Evolutionary conservation across 2,329 filamentous ascomycete genomes (phyloP).

Genomic region (Penicillium sp.): DNA sequence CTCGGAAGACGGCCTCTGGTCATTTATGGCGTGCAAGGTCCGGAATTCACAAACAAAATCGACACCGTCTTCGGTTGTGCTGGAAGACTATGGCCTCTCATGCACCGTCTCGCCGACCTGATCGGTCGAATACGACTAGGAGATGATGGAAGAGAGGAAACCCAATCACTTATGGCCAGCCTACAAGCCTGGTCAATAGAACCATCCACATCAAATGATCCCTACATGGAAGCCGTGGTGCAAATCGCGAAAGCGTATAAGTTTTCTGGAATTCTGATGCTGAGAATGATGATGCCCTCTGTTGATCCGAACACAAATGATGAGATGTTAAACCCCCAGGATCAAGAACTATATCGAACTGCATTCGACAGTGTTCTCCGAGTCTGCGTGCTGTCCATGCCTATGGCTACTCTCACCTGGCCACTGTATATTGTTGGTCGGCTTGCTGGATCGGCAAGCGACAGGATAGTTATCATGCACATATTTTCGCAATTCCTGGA

Average conservation of each 20-base stretch:
- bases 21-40: background rate
- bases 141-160: conserved; percentile 1
- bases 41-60: background rate
- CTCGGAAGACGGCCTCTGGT: conserved; percentile 2
- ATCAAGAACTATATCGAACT: conserved; percentile 9
- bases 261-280: conserved; percentile 5
- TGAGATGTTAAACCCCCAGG: background rate
- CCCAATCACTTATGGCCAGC: background rate
- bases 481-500: conserved; percentile 14
- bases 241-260: conserved; percentile 12
- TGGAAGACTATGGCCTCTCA: conserved; percentile 7
- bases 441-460: conserved; percentile 9
- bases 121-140: conserved; percentile 1
- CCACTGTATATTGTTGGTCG: conserved; percentile 14
- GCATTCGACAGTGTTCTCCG: conserved; percentile 12
- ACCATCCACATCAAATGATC: background rate
- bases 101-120: conserved; percentile 7
- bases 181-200: conserved; percentile 5
- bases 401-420: conserved; percentile 19
- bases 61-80: conserved; percentile 12
- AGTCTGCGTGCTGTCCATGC: conserved; percentile 13
- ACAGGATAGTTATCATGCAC: conserved; percentile 11
- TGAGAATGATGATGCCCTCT: background rate
- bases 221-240: conserved; percentile 11
- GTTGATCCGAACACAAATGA: background rate